A percentile compares a stretch with the other conserved stretches of the same genome.
Evolutionary conservation across 768 basidiomycete species (phyloP).

Genomic region (Lentinula aciculospora): DNA sequence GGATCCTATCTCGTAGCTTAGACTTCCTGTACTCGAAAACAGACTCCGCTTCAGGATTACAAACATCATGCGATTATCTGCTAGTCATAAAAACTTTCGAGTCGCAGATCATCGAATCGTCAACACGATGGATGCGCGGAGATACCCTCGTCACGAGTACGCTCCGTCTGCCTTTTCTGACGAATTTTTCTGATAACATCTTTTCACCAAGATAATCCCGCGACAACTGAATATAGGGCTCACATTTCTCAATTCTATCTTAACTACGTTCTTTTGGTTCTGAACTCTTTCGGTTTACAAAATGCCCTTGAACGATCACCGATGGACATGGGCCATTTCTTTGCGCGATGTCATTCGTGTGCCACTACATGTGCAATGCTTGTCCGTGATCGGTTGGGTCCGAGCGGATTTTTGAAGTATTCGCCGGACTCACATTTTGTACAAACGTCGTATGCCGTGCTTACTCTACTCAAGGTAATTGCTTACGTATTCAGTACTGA

Average conservation of each 20-base stretch:
- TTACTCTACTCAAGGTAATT: slow-evolving; percentile 86
- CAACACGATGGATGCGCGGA: slow-evolving; percentile 45
- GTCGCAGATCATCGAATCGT: slow-evolving; percentile 60
- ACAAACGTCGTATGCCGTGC: slow-evolving; percentile 85
- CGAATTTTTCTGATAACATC: neutral
- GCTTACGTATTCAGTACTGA: slow-evolving; percentile 5
- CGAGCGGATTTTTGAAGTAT: slow-evolving; percentile 73
- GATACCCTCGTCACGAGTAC: neutral
- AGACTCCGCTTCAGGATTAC: slow-evolving; percentile 74
- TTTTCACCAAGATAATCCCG: slow-evolving; percentile 20
- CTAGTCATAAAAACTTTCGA: slow-evolving; percentile 82
- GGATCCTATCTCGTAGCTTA: slow-evolving; percentile 80
- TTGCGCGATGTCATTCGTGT: slow-evolving; percentile 67
- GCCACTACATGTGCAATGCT: slow-evolving; percentile 67
- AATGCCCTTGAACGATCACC: slow-evolving; percentile 81
- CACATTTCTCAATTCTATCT: slow-evolving; percentile 69
- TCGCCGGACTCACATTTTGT: slow-evolving; percentile 91
- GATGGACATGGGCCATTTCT: slow-evolving; percentile 79
- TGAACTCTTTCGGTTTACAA: slow-evolving; percentile 96
- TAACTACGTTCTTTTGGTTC: slow-evolving; percentile 80
- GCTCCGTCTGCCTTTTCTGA: neutral
- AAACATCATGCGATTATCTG: slow-evolving; percentile 80
- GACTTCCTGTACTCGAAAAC: slow-evolving; percentile 88
- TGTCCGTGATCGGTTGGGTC: slow-evolving; percentile 75
- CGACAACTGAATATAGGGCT: slow-evolving; percentile 35